Evolutionary conservation across 352 stramenopile genomes (phyloP), one percentile per base, ranked within the genome.

Genomic region (Detonula confervacea): DNA sequence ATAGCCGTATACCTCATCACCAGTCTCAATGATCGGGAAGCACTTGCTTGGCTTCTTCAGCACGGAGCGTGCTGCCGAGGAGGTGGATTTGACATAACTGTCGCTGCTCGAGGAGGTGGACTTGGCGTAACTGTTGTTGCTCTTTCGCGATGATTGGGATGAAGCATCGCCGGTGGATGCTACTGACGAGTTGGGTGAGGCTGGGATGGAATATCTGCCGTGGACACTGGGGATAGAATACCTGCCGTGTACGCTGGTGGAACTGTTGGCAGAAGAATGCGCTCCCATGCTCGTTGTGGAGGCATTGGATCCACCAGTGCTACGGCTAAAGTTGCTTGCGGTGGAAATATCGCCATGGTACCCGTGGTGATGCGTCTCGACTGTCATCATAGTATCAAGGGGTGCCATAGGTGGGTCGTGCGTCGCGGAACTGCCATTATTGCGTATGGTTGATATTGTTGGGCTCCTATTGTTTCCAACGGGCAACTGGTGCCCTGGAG

Each of bases 1-100:
- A 2, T 49, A 18, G 3, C 11, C 39, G 11, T 42, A 5, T 49
- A 20, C 39, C 4, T 61, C 20, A 42, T 61, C 25, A 16, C 18
- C 18, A 29, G 27, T 20, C 11, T 61, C 52, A 42, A 61, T 27
- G 25, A 61, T 8, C 24, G 52, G 52, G 29, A 61, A 61, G 20
- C 22, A 29, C 22, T 42, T 39, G 1, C 24, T 24, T 24, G 52
- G 52, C 24, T 61, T 61, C 42, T 39, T 61, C 2, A 61, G 25
- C 16, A 29, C 11, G 2, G 52, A 42, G 2, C 24, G 52, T 16
- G 42, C 29, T 57, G 49, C 39, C 3, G 39, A 49, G 2, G 39
- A 49, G 39, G 39, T 9, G 11, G 2, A 16, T 2, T 4, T 16
- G 4, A 16, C 39, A 12, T 5, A 5, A 12, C 12, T 42, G 35